Conservation (phyloP, 305 asterid genomes). For the Solanum hybrid region DNA sequence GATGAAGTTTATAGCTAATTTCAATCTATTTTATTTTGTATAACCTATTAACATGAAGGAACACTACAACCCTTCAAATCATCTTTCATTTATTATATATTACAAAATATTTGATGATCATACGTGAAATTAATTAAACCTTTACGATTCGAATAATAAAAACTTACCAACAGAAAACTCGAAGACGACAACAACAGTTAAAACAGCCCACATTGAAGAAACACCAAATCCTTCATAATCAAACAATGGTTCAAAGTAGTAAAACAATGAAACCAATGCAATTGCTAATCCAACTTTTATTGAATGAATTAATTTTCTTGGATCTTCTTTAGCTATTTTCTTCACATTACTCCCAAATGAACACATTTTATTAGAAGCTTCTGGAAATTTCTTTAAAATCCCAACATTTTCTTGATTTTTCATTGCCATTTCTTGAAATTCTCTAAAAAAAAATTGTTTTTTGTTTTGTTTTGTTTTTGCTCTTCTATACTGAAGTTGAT, state of each 20-base stretch:
- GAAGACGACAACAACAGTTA: slow-evolving; percentile 69
- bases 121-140: neutral
- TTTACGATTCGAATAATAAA: neutral
- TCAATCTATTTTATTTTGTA: neutral
- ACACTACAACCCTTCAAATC: neutral
- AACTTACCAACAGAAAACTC: slow-evolving; percentile 66
- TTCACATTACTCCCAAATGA: slow-evolving; percentile 2
- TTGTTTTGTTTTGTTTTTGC: neutral
- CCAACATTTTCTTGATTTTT: neutral
- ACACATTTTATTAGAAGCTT: neutral
- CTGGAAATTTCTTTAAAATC: neutral
- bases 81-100: neutral
- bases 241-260: slow-evolving; percentile 46
- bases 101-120: neutral
- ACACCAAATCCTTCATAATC: slow-evolving; percentile 48
- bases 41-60: neutral
- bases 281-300: slow-evolving; percentile 64
- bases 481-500: neutral
- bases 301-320: slow-evolving; percentile 63
- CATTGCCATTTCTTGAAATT: neutral
- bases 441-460: neutral
- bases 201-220: slow-evolving; percentile 79
- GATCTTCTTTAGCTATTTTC: slow-evolving; percentile 48
- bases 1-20: neutral
- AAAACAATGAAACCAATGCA: slow-evolving; percentile 52